phyloP scores from a whole-genome alignment of 2,329 filamentous ascomycete species.

The Metarhizium rileyi region DNA sequence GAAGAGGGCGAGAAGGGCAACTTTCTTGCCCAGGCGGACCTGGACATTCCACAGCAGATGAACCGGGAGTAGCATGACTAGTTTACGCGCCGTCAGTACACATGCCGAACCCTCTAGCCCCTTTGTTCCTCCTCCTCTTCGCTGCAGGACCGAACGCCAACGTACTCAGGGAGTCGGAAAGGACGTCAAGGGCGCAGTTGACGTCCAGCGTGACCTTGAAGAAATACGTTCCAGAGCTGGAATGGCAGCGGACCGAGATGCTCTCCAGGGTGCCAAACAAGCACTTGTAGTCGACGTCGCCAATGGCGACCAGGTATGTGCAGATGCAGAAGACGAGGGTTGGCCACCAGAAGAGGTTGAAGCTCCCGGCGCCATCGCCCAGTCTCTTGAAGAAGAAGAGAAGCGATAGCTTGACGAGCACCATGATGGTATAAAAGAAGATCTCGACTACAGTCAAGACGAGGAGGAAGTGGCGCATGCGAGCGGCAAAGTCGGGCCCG shows the following conservation, averaged over 20 bases:
- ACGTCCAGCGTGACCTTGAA: background rate
- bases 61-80: background rate
- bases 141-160: too few species aligned
- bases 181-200: background rate
- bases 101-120: too few species aligned
- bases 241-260: background rate
- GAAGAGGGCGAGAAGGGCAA: background rate
- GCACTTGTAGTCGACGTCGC: constrained; percentile 1
- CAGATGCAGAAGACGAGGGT: background rate
- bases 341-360: constrained; percentile 1
- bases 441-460: background rate
- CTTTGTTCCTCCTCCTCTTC: too few species aligned
- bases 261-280: background rate
- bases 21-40: background rate
- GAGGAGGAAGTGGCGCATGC: background rate
- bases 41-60: background rate
- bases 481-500: background rate
- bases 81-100: background rate
- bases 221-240: background rate
- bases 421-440: background rate
- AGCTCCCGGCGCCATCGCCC: background rate
- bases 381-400: constrained; percentile 4
- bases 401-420: background rate
- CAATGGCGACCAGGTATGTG: background rate
- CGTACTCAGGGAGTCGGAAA: constrained; percentile 3